Evolutionary conservation across 2,329 filamentous ascomycete genomes (phyloP).

Genomic region (Setomelanomma holmii): DNA sequence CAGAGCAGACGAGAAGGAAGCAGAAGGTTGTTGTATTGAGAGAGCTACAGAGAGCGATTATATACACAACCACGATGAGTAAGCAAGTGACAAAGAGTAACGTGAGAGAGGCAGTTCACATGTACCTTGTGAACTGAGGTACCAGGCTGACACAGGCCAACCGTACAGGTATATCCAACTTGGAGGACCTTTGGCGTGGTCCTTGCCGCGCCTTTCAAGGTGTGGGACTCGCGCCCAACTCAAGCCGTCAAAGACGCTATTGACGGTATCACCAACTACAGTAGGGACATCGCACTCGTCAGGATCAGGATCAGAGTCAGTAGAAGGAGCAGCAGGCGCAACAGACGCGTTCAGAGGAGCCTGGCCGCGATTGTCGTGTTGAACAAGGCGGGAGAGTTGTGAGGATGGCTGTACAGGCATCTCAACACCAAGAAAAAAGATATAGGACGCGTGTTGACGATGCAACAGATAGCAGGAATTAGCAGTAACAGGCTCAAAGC

Average conservation of each 20-base stretch:
- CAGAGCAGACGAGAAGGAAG: too few species aligned
- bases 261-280: neutral
- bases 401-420: neutral
- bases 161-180: conserved; percentile 9
- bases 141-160: conserved; percentile 5
- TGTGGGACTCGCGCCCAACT: neutral
- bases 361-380: neutral
- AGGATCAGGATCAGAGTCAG: neutral
- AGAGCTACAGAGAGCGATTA: too few species aligned
- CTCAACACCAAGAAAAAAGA: neutral
- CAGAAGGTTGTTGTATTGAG: too few species aligned
- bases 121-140: neutral
- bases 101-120: conserved; percentile 5
- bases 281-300: neutral
- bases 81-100: too few species aligned
- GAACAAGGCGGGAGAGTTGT: neutral
- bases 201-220: neutral
- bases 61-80: too few species aligned
- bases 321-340: neutral
- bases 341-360: neutral
- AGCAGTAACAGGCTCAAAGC: neutral
- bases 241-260: neutral
- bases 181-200: neutral
- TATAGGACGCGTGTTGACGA: neutral
- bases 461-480: neutral